phyloP scores from a whole-genome alignment of 306 rosid species.

The Vigna radiata region DNA sequence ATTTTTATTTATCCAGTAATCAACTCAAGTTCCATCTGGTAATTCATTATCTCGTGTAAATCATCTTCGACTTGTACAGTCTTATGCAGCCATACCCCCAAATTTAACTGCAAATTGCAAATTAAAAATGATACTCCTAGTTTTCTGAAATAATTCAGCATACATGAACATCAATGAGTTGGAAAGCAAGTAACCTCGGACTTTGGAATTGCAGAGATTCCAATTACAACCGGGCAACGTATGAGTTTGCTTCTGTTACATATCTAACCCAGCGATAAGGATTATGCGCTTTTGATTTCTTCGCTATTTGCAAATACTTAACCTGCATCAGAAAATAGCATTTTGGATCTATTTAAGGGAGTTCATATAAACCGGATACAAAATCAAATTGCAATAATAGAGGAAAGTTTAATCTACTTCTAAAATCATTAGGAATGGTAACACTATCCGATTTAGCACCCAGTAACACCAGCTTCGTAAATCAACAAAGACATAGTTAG shows the following conservation, averaged over 20 bases:
- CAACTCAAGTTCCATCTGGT: not conserved
- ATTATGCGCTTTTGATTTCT: slow-evolving; percentile 68
- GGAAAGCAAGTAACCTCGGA: slow-evolving; percentile 28
- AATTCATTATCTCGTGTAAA: slow-evolving; percentile 14
- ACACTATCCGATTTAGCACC: not conserved
- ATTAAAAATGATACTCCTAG: slow-evolving; percentile 7
- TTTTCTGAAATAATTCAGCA: slow-evolving; percentile 31
- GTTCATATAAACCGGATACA: slow-evolving; percentile 14
- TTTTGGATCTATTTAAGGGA: slow-evolving; percentile 31
- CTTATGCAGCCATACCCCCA: not conserved
- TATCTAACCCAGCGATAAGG: slow-evolving; percentile 96
- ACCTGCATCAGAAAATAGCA: slow-evolving; percentile 64
- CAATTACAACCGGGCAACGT: slow-evolving; percentile 78
- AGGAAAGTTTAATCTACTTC: slow-evolving; percentile 32
- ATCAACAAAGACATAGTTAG: slow-evolving; percentile 7
- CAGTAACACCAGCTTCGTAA: slow-evolving; percentile 31
- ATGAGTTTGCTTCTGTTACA: slow-evolving; percentile 87
- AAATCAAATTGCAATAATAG: not conserved
- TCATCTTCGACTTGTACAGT: slow-evolving; percentile 4
- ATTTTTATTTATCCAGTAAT: not conserved
- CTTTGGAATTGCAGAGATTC: slow-evolving; percentile 6
- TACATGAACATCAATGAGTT: slow-evolving; percentile 30
- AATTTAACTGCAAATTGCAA: slow-evolving; percentile 1
- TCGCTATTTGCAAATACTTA: slow-evolving; percentile 89
- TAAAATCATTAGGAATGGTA: slow-evolving; percentile 4